phyloP scores from a whole-genome alignment of 805 yeast species.

The Zygosaccharomyces kombuchaensis region DNA sequence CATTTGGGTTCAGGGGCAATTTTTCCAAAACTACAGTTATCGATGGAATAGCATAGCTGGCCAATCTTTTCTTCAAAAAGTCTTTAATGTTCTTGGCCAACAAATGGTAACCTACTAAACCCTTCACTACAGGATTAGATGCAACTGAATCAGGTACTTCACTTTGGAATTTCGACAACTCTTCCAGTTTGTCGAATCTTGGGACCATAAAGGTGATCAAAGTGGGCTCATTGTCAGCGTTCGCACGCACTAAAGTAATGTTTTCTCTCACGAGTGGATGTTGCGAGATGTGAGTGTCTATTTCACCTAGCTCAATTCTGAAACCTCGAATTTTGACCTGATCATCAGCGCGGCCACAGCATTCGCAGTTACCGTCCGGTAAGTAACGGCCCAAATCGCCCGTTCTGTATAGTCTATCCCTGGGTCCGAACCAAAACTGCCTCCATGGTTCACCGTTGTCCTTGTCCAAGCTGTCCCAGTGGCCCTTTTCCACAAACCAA shows the following conservation, averaged over 20 bases:
- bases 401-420: constrained; percentile 93
- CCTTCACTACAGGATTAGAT: constrained; percentile 67
- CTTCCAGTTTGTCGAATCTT: constrained; percentile 49
- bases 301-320: constrained; percentile 97
- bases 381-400: constrained; percentile 96
- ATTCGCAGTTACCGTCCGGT: constrained; percentile 97
- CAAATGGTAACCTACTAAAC: constrained; percentile 69
- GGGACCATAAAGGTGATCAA: constrained; percentile 91
- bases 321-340: constrained; percentile 98
- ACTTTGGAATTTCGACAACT: constrained; percentile 41
- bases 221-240: constrained; percentile 88
- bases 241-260: constrained; percentile 84
- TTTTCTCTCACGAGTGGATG: constrained; percentile 91
- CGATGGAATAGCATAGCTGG: constrained; percentile 90
- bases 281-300: constrained; percentile 93
- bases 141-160: constrained; percentile 40
- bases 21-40: constrained; percentile 80
- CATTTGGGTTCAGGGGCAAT: constrained; percentile 94
- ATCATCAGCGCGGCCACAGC: constrained; percentile 98
- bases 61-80: constrained; percentile 83
- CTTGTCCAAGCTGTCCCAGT: constrained; percentile 59
- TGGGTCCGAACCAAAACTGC: constrained; percentile 82
- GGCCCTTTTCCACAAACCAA: constrained; percentile 75
- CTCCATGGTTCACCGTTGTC: constrained; percentile 58
- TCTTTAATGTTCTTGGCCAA: constrained; percentile 75